phyloP scores from a whole-genome alignment of 2,329 filamentous ascomycete species.

The Domatiomyces globalis region DNA sequence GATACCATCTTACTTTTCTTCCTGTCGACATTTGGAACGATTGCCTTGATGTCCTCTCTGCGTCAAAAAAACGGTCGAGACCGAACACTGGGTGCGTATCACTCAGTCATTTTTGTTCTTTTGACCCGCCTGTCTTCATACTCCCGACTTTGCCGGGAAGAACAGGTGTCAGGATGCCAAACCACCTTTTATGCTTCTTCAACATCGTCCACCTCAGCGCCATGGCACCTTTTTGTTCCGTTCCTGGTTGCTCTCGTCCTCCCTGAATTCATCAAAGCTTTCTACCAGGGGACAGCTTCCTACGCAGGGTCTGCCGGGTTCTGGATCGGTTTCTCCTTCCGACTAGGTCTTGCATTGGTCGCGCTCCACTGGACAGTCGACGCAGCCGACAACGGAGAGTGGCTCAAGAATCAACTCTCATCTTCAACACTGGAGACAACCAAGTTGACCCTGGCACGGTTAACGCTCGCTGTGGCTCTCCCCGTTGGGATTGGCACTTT shows the following conservation, averaged over 20 bases:
- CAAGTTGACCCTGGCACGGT: slow-evolving; percentile 65
- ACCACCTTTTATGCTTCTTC: slow-evolving; percentile 92
- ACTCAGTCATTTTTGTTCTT: slow-evolving; percentile 69
- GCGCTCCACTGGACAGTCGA: slow-evolving; percentile 82
- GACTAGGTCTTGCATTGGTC: slow-evolving; percentile 57
- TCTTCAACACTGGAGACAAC: slow-evolving; percentile 53
- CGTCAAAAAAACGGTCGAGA: slow-evolving; percentile 54
- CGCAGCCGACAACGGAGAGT: slow-evolving; percentile 71
- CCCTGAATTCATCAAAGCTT: slow-evolving; percentile 62
- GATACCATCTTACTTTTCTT: slow-evolving; percentile 90
- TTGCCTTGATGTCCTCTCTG: slow-evolving; percentile 61
- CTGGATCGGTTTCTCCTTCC: slow-evolving; percentile 65
- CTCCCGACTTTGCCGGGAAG: slow-evolving; percentile 86
- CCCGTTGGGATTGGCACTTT: slow-evolving; percentile 76
- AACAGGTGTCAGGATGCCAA: slow-evolving; percentile 93
- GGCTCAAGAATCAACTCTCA: slow-evolving; percentile 50
- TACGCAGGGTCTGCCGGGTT: slow-evolving; percentile 74
- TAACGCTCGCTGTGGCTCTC: slow-evolving; percentile 63
- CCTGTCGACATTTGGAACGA: slow-evolving; percentile 69
- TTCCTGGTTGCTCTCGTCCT: slow-evolving; percentile 54
- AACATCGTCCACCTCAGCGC: slow-evolving; percentile 79
- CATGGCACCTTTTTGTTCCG: slow-evolving; percentile 70
- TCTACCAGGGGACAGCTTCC: slow-evolving; percentile 66
- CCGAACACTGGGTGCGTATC: slow-evolving; percentile 63
- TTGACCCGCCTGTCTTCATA: slow-evolving; percentile 69